Percentiles rank a stretch among this genome's conserved stretches.
Conservation (phyloP, 2,329 filamentous ascomycete genomes). For the Venturia aucupariae region DNA sequence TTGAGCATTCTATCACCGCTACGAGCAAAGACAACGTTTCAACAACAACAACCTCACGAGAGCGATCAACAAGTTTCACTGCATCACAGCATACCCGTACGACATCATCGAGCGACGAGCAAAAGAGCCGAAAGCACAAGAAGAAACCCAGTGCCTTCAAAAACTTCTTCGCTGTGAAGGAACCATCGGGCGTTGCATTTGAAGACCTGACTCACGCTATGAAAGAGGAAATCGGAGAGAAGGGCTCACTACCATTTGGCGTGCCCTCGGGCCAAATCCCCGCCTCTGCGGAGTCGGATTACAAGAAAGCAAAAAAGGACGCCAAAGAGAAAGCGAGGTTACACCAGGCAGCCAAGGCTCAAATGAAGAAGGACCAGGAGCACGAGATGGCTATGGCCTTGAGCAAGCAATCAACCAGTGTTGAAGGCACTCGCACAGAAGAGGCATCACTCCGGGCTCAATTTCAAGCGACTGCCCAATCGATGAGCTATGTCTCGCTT, state of each 20-base stretch:
- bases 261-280: constrained; percentile 7
- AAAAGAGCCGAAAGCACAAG: not conserved
- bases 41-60: not conserved
- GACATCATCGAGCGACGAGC: not conserved
- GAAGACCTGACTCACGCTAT: not conserved
- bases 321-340: constrained; percentile 10
- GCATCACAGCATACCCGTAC: not conserved
- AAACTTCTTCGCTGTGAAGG: constrained; percentile 10
- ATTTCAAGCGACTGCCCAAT: not conserved
- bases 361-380: not conserved
- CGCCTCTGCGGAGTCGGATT: not conserved
- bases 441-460: not conserved
- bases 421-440: not conserved
- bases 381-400: not conserved
- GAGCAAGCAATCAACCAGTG: not conserved
- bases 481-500: not conserved
- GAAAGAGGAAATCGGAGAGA: constrained; percentile 1
- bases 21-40: not conserved
- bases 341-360: not conserved
- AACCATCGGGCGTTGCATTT: constrained; percentile 3
- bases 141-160: constrained; percentile 8
- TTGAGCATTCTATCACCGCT: not conserved
- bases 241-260: constrained; percentile 8
- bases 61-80: not conserved
- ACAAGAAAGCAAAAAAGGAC: constrained; percentile 7